Conservation (phyloP, 73 alveolate species). For the Durusdinium trenchii region DNA sequence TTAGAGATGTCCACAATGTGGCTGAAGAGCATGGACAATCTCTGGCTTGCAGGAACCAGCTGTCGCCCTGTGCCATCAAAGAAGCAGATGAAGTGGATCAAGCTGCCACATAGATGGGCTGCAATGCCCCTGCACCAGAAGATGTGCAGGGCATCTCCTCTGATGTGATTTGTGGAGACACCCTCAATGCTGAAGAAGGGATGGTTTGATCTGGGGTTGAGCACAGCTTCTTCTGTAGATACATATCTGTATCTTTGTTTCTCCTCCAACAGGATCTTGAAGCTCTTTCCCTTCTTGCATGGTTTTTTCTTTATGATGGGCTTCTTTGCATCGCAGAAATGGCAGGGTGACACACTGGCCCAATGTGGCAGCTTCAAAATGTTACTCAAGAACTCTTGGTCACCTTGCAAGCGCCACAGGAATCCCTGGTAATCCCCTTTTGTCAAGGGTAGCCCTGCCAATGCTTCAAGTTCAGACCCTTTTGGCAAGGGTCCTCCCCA, state of each 20-base stretch:
- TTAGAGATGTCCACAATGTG: neutral
- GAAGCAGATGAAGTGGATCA: neutral
- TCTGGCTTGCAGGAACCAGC: neutral
- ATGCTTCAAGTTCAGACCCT: neutral
- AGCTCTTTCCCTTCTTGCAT: neutral
- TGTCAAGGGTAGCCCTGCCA: neutral
- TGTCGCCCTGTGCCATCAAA: neutral
- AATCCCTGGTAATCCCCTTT: neutral
- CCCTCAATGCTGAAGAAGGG: neutral
- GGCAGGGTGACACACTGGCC: neutral
- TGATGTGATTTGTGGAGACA: neutral
- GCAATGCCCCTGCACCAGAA: neutral
- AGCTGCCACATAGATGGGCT: neutral
- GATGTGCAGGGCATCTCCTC: neutral
- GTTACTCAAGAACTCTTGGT: constrained; percentile 9
- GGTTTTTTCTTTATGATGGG: neutral
- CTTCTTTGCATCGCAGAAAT: neutral
- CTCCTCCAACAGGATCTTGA: neutral
- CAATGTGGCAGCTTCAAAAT: constrained; percentile 6
- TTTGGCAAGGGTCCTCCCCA: constrained; percentile 62
- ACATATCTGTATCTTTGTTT: neutral
- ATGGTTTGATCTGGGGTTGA: neutral
- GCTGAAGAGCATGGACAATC: neutral
- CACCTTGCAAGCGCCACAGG: constrained; percentile 28
- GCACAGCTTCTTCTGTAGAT: neutral